Conservation (phyloP, 164 flowering plant genomes). For the Magnolia changhungtana region DNA sequence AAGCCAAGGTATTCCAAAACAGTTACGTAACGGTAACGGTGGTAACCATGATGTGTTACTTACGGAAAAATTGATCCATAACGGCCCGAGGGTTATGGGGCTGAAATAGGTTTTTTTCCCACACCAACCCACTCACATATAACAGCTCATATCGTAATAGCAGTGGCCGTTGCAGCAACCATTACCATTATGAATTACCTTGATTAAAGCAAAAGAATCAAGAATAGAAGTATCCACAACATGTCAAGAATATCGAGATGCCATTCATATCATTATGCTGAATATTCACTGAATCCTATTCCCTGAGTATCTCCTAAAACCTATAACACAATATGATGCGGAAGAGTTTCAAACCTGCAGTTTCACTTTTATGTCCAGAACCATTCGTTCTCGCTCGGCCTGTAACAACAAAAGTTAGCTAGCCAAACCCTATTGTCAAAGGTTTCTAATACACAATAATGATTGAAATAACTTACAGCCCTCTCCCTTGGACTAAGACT, state of each 20-base stretch:
- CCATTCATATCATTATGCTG: not conserved
- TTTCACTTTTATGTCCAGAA: conserved; percentile 95
- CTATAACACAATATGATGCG: not conserved
- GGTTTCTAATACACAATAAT: not conserved
- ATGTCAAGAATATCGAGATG: not conserved
- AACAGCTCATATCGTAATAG: too few relatives aligned
- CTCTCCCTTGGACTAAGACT: conserved; percentile 94
- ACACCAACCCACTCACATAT: too few relatives aligned
- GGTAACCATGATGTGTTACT: too few relatives aligned
- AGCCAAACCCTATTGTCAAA: not conserved
- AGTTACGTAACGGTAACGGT: too few relatives aligned
- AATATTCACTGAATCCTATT: not conserved
- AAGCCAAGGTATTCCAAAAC: too few relatives aligned
- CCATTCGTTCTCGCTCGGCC: conserved; percentile 99
- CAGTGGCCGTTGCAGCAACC: too few relatives aligned
- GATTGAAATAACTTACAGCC: conserved; percentile 65
- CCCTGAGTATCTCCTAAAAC: not conserved
- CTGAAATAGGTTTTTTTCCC: too few relatives aligned
- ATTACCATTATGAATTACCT: too few relatives aligned
- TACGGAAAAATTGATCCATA: too few relatives aligned
- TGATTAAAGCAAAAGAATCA: not conserved
- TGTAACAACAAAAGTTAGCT: conserved; percentile 27
- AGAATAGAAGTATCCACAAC: not conserved
- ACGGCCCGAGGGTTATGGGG: too few relatives aligned
- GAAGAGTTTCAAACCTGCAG: conserved; percentile 63